Evolutionary conservation across 2,329 filamentous ascomycete species (phyloP).

Genomic region (Stemphylium vesicarium): DNA sequence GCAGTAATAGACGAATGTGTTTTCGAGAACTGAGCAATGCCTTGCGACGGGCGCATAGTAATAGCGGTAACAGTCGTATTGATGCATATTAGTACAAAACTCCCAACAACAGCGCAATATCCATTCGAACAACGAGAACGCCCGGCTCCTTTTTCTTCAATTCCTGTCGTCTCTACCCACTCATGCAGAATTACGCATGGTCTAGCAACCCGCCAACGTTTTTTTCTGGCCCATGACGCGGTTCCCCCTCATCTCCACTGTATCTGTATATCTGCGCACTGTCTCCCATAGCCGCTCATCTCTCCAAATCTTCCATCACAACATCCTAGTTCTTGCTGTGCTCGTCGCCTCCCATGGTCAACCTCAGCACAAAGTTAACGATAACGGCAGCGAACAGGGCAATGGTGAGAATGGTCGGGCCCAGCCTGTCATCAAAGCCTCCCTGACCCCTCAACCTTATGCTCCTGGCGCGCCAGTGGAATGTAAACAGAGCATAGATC

Average conservation of each 20-base stretch:
- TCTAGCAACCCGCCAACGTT: neutral
- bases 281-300: neutral
- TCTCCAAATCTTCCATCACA: neutral
- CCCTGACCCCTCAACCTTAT: conserved; percentile 91
- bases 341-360: conserved; percentile 33
- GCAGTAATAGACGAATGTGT: neutral
- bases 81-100: conserved; percentile 1
- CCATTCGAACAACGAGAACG: neutral
- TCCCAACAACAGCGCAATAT: neutral
- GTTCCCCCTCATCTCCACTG: neutral
- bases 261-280: neutral
- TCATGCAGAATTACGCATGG: neutral
- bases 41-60: no score
- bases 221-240: neutral
- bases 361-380: conserved; percentile 84
- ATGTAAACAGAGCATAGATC: conserved; percentile 92
- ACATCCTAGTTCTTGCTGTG: conserved; percentile 12
- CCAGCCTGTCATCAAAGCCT: conserved; percentile 95
- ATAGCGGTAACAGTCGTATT: neutral
- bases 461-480: conserved; percentile 95
- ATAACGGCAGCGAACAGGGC: conserved; percentile 87
- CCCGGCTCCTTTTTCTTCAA: neutral
- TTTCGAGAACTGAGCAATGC: neutral
- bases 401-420: conserved; percentile 87
- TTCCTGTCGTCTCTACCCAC: neutral